Base-by-base conservation (phyloP, 78 protist species). In the Dictyostelium firmibasis region DNA sequence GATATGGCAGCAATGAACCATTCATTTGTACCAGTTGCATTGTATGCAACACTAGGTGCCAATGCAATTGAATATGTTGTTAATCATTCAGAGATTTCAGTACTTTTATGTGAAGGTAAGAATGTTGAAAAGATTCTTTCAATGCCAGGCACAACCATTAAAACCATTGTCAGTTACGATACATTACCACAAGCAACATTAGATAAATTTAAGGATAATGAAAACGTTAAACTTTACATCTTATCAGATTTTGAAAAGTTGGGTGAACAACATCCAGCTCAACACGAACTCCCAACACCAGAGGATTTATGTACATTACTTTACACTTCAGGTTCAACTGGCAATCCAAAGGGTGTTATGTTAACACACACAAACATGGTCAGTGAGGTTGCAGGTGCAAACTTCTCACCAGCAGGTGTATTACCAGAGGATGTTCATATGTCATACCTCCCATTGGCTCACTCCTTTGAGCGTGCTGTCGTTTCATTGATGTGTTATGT, bases 311-410 rank as follows among this genome's bases (percentile, higher is more conserved):
- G 92, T 62, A 85, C 95, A 13, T 38, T 98, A 76, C 85, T 96
- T 83, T 99, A 98, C 97, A 99, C 99, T 2, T 96, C 98, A 1
- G 99, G 99, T 53, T 96, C 99, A 38, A 99, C 99, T 7, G 99
- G 99, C 35, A 27, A 60, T 18, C 99, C 99, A 76, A 98, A 98
- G 85, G 94, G 92, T 82, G 94, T 91, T 13, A 89, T 96, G 53
- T 47, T 85, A 18, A 74, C 96, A 0, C 92, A 91, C 64, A 77
- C 60, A 4, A 85, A 91, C 20, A 76, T 82, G 86, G 82, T 96
- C 7, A 64, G 84, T 33, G 93, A 83, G 38, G 91, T 86, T 18
- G 84, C 91, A 6, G 94, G 94, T 83, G 94, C 91, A 18, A 57
- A 76, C 31, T 43, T 50, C 50, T 78, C 93, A 38, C 92, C 86